Evolutionary conservation across 2,329 filamentous ascomycete genomes (phyloP).

Genomic region (Volutella citrinella): DNA sequence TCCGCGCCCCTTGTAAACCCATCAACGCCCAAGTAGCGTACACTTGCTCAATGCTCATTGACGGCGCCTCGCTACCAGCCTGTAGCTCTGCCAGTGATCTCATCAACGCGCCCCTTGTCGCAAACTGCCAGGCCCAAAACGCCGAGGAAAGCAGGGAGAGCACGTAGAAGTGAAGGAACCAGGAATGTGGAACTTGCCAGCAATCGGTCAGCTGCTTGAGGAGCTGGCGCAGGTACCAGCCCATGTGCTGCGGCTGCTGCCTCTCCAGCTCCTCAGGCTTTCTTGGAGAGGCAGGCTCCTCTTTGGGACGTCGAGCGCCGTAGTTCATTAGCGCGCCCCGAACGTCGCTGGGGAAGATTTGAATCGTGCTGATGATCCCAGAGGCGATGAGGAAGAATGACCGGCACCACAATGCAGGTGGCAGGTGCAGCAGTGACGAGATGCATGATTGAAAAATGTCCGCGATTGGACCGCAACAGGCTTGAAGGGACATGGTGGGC

Average conservation of each 20-base stretch:
- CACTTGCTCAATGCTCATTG: conserved; percentile 60
- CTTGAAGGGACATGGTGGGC: neutral
- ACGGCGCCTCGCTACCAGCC: conserved; percentile 13
- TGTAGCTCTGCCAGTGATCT: conserved; percentile 41
- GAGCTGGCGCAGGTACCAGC: conserved; percentile 20
- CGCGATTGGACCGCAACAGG: too few species aligned
- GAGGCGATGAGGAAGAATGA: conserved; percentile 44
- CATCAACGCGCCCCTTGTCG: conserved; percentile 53
- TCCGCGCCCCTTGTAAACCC: conserved; percentile 69
- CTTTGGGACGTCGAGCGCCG: conserved; percentile 40
- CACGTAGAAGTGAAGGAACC: conserved; percentile 87
- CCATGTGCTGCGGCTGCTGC: conserved; percentile 3
- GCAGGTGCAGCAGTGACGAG: conserved; percentile 6
- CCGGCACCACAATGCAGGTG: conserved; percentile 40
- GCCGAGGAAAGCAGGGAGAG: conserved; percentile 65
- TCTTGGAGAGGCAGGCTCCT: too few species aligned
- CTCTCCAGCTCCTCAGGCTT: too few species aligned
- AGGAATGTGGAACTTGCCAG: conserved; percentile 75
- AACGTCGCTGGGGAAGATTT: conserved; percentile 42
- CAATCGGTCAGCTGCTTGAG: conserved; percentile 29
- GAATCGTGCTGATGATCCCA: conserved; percentile 38
- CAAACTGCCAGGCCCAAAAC: conserved; percentile 70
- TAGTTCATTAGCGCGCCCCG: conserved; percentile 47
- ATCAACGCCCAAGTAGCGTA: conserved; percentile 69
- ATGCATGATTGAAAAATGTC: too few species aligned